A percentile compares a stretch with the other conserved stretches of the same genome.
phyloP scores from a whole-genome alignment of 1,284 basidiomycete species.

The Leccinum subatratum region DNA sequence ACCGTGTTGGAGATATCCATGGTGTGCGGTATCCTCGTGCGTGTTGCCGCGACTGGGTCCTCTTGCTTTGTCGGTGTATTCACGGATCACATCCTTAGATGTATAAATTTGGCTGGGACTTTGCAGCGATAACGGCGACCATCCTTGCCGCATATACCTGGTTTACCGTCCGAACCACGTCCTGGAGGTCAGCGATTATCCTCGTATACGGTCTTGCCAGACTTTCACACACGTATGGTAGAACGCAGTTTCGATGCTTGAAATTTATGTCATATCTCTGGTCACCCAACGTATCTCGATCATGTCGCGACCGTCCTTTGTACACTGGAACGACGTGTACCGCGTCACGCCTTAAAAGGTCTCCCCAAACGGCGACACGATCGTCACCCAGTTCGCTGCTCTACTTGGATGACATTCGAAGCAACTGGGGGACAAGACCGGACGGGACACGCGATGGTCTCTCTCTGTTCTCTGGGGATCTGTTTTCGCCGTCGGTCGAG shows the following conservation, averaged over 20 bases:
- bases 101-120: slow-evolving; percentile 96
- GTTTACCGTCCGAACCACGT: slow-evolving; percentile 95
- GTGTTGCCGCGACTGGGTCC: slow-evolving; percentile 10
- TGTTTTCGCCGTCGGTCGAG: slow-evolving; percentile 83
- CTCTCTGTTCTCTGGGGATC: slow-evolving; percentile 83
- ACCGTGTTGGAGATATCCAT: slow-evolving; percentile 95
- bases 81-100: slow-evolving; percentile 47
- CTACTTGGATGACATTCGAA: slow-evolving; percentile 57
- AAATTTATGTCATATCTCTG: neutral
- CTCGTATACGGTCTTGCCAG: neutral
- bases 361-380: slow-evolving; percentile 48
- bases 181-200: slow-evolving; percentile 72
- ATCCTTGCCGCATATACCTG: slow-evolving; percentile 92
- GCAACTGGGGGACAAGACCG: slow-evolving; percentile 44
- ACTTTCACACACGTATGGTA: slow-evolving; percentile 30
- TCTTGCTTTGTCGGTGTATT: neutral
- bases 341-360: slow-evolving; percentile 70
- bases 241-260: slow-evolving; percentile 82
- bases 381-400: slow-evolving; percentile 70
- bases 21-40: slow-evolving; percentile 92
- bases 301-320: slow-evolving; percentile 34
- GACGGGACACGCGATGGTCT: slow-evolving; percentile 67
- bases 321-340: slow-evolving; percentile 76
- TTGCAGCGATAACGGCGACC: slow-evolving; percentile 82
- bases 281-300: neutral